Conservation (phyloP, 2,329 filamentous ascomycete genomes). For the Xylaria sp. region DNA sequence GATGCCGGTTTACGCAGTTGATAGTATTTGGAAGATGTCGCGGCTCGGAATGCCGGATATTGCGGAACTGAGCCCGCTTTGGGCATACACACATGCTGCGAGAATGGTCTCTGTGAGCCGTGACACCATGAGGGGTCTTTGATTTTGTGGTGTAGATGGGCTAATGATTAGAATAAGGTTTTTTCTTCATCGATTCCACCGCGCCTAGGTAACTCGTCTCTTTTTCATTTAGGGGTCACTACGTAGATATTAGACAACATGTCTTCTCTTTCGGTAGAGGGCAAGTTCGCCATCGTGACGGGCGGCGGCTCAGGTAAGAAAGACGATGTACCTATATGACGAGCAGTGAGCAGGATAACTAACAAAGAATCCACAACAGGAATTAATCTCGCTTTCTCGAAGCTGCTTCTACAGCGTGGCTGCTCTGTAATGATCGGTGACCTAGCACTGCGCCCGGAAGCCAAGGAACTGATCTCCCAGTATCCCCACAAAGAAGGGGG, state of each 20-base stretch:
- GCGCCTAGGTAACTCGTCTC: not conserved
- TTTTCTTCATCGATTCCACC: not conserved
- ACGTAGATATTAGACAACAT: not conserved
- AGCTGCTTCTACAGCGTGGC: constrained; percentile 12
- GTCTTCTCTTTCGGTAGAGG: constrained; percentile 19
- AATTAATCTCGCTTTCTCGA: constrained; percentile 17
- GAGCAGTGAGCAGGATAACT: not conserved
- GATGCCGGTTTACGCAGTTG: not conserved
- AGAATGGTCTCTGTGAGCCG: not conserved
- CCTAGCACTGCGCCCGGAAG: not conserved
- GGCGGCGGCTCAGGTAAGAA: constrained; percentile 20
- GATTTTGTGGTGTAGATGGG: not conserved
- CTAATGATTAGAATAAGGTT: not conserved
- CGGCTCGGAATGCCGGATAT: not conserved
- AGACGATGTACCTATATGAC: not conserved
- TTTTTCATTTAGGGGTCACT: not conserved
- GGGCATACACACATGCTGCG: not conserved
- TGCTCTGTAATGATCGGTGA: constrained; percentile 24
- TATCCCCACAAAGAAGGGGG: constrained; percentile 18
- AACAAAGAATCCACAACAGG: not conserved
- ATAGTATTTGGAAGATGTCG: not conserved
- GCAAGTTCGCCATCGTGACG: constrained; percentile 23
- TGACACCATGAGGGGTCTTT: not conserved
- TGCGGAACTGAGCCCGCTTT: not conserved
- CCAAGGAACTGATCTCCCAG: not conserved